Conservation (phyloP, 1,284 basidiomycete genomes). For the Volvariella surrecta region DNA sequence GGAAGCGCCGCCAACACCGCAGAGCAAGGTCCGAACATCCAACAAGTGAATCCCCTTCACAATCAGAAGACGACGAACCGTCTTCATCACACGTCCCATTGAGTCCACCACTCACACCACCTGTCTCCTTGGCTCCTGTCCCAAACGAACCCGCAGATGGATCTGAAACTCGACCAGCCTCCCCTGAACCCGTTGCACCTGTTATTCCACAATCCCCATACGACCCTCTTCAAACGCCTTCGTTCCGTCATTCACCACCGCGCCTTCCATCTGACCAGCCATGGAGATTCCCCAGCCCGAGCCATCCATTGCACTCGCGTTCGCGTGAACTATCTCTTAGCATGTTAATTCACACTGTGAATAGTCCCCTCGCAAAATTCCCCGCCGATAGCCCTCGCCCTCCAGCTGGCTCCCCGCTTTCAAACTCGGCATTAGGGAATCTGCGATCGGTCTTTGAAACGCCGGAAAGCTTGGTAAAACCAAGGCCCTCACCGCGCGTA, state of each 20-base stretch:
- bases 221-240: slow-evolving; percentile 59
- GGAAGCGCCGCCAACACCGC: slow-evolving; percentile 12
- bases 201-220: slow-evolving; percentile 59
- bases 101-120: slow-evolving; percentile 32
- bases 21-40: slow-evolving; percentile 10
- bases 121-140: slow-evolving; percentile 13
- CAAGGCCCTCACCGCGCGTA: slow-evolving; percentile 27
- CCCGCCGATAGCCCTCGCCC: slow-evolving; percentile 8
- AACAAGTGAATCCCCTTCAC: neutral
- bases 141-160: neutral
- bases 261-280: slow-evolving; percentile 65
- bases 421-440: slow-evolving; percentile 5
- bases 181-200: slow-evolving; percentile 17
- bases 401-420: slow-evolving; percentile 15
- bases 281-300: slow-evolving; percentile 68
- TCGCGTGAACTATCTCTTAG: slow-evolving; percentile 55
- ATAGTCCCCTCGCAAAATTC: slow-evolving; percentile 26
- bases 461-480: slow-evolving; percentile 25
- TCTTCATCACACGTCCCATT: slow-evolving; percentile 14
- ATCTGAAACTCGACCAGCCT: neutral
- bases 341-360: slow-evolving; percentile 37
- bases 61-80: slow-evolving; percentile 6
- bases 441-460: slow-evolving; percentile 19
- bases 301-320: slow-evolving; percentile 56
- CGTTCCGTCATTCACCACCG: slow-evolving; percentile 66